Percentiles rank a stretch among this genome's conserved stretches.
Evolutionary conservation across 2,329 filamentous ascomycete genomes (phyloP).

Genomic region (Curvularia eragrostidis): DNA sequence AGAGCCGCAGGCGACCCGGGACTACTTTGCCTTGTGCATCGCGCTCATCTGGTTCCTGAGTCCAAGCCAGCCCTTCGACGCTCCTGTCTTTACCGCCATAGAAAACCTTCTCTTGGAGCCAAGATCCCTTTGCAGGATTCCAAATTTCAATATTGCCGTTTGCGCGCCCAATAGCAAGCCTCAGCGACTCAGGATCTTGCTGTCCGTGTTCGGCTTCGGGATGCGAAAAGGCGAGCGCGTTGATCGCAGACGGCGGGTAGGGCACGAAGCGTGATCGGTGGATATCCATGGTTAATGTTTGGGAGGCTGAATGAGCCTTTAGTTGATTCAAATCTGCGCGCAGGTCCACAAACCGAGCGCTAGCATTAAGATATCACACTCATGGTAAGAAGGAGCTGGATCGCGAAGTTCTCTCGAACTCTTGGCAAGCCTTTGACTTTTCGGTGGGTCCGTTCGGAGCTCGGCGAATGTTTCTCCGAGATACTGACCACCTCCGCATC

Average conservation of each 20-base stretch:
- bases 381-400: constrained; percentile 13
- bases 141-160: constrained; percentile 98
- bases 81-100: constrained; percentile 83
- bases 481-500: constrained; percentile 15
- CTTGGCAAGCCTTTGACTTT: constrained; percentile 26
- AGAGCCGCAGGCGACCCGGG: constrained; percentile 79
- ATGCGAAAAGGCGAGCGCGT: constrained; percentile 92
- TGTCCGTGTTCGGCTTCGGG: constrained; percentile 49
- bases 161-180: constrained; percentile 86
- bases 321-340: constrained; percentile 13
- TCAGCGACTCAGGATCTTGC: constrained; percentile 64
- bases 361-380: constrained; percentile 23
- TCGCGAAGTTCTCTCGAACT: constrained; percentile 25
- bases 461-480: constrained; percentile 14
- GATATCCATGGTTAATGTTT: constrained; percentile 74
- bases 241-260: constrained; percentile 90
- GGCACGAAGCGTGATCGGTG: constrained; percentile 96
- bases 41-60: constrained; percentile 79
- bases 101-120: constrained; percentile 90
- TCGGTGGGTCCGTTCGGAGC: constrained; percentile 22
- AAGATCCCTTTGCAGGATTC: constrained; percentile 82
- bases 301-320: background rate
- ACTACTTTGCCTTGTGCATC: constrained; percentile 64
- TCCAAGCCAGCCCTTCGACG: constrained; percentile 91
- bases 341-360: constrained; percentile 23